Evolutionary conservation across 23 red algal genomes (phyloP).

Genomic region (Gracilaria caudata): DNA sequence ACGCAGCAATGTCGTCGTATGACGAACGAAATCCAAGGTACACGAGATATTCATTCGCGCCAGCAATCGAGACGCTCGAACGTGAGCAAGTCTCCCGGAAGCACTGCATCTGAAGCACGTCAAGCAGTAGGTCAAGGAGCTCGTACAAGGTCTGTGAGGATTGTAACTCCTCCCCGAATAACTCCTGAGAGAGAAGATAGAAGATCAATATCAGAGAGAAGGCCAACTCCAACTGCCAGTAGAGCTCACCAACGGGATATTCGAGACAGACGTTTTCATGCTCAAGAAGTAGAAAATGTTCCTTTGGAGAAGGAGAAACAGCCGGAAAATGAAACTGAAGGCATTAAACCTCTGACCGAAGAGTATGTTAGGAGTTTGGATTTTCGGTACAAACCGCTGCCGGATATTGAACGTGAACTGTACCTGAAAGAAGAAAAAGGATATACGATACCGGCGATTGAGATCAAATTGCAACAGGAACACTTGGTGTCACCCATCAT

Average conservation of each 20-base stretch:
- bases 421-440: background rate
- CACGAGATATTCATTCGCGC: background rate
- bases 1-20: no score
- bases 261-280: background rate
- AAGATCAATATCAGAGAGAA: background rate
- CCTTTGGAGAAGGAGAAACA: background rate
- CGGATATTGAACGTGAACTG: background rate
- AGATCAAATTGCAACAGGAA: background rate
- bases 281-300: background rate
- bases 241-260: background rate
- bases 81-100: background rate
- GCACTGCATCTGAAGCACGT: background rate
- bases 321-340: background rate
- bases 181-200: background rate
- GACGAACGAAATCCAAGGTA: background rate
- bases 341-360: background rate
- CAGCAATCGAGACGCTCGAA: background rate
- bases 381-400: background rate
- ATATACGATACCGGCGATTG: background rate
- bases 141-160: background rate
- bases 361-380: background rate
- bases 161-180: background rate
- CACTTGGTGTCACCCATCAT: background rate
- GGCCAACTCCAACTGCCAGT: background rate
- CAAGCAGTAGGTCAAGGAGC: background rate